Evolutionary conservation across 2,329 filamentous ascomycete species (phyloP).

Genomic region (Zymoseptoria pseudotritici): DNA sequence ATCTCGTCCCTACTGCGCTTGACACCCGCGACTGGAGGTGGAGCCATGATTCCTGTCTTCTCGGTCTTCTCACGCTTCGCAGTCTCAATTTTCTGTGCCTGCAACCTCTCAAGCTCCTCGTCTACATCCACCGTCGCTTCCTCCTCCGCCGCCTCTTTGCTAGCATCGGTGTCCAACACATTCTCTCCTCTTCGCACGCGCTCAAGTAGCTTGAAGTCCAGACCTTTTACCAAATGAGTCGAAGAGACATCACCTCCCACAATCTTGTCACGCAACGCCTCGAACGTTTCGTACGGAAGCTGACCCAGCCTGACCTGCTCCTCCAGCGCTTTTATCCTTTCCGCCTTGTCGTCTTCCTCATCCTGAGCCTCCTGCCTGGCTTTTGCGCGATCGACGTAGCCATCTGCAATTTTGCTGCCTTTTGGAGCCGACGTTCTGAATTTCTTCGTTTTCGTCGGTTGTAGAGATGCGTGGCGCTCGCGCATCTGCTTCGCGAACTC

Average conservation of each 20-base stretch:
- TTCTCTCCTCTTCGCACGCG: slow-evolving; percentile 60
- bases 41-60: slow-evolving; percentile 45
- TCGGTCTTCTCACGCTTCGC: slow-evolving; percentile 52
- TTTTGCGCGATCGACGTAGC: slow-evolving; percentile 77
- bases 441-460: slow-evolving; percentile 54
- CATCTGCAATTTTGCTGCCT: slow-evolving; percentile 68
- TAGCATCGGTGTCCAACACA: slow-evolving; percentile 35
- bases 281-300: slow-evolving; percentile 73
- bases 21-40: slow-evolving; percentile 36
- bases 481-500: slow-evolving; percentile 82
- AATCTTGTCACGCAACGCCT: slow-evolving; percentile 66
- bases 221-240: slow-evolving; percentile 83
- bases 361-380: slow-evolving; percentile 46
- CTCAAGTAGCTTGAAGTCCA: slow-evolving; percentile 76
- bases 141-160: slow-evolving; percentile 32
- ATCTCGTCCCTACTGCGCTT: slow-evolving; percentile 54
- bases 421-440: slow-evolving; percentile 72
- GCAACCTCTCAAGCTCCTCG: slow-evolving; percentile 46
- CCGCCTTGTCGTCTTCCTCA: slow-evolving; percentile 51
- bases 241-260: slow-evolving; percentile 71
- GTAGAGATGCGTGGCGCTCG: slow-evolving; percentile 53
- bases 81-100: slow-evolving; percentile 61
- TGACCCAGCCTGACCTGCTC: slow-evolving; percentile 74
- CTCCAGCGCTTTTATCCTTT: slow-evolving; percentile 69
- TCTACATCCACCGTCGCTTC: slow-evolving; percentile 30